phyloP scores from a whole-genome alignment of 345 rosid species.

The Gossypium ekmanianum region DNA sequence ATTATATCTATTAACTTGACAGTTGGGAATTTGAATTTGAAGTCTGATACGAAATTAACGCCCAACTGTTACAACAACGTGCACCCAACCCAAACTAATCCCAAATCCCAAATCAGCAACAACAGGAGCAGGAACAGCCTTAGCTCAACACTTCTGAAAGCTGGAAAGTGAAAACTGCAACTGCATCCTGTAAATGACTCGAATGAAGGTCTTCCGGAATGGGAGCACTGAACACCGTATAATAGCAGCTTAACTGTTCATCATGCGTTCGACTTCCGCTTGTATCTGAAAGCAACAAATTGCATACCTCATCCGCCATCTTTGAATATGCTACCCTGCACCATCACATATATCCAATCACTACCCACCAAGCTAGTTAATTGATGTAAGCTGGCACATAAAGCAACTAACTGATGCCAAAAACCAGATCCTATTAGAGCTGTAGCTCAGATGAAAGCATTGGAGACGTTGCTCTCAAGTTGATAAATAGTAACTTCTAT shows the following conservation, averaged over 20 bases:
- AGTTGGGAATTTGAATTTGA: background rate
- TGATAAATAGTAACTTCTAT: background rate
- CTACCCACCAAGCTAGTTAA: background rate
- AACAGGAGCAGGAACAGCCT: background rate
- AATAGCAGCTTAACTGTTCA: slow-evolving; percentile 63
- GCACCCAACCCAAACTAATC: background rate
- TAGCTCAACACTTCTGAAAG: slow-evolving; percentile 53
- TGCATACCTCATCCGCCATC: slow-evolving; percentile 79
- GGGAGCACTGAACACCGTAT: slow-evolving; percentile 62
- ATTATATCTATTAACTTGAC: background rate
- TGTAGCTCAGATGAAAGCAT: background rate
- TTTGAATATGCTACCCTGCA: slow-evolving; percentile 76
- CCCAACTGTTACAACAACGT: background rate
- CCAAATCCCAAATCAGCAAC: background rate
- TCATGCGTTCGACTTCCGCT: slow-evolving; percentile 48
- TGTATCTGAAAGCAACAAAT: slow-evolving; percentile 50
- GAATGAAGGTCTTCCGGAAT: slow-evolving; percentile 68
- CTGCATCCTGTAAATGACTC: slow-evolving; percentile 84
- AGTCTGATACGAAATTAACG: background rate
- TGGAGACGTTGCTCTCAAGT: background rate
- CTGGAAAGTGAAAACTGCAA: slow-evolving; percentile 64
- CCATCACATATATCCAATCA: background rate
- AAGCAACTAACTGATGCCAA: background rate
- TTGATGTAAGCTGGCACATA: background rate
- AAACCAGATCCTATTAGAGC: background rate